These are phyloP conservation scores for Termitomyces sp. DNA, from an alignment of 768 basidiomycete species.

Conservation along the genomic window DNA sequence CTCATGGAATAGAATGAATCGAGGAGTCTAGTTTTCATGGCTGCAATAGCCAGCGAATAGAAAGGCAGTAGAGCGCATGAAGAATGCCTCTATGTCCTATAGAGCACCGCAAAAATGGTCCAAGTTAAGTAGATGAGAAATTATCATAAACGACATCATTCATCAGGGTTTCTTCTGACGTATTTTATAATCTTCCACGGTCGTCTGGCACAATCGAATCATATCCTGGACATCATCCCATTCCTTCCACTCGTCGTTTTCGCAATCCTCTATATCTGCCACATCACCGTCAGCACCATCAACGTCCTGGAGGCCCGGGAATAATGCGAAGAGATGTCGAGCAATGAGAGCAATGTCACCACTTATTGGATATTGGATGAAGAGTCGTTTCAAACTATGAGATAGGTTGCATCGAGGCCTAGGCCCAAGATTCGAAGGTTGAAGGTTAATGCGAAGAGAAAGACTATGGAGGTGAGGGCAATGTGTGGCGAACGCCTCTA, in stretches of 20 bases:
- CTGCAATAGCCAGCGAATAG: no score
- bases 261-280: neutral
- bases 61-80: no score
- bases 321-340: neutral
- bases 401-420: neutral
- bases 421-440: neutral
- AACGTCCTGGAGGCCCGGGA: neutral
- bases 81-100: no score
- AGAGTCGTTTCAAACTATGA: neutral
- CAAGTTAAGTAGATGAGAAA: no score
- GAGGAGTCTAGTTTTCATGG: no score
- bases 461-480: neutral
- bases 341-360: neutral
- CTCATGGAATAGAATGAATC: no score
- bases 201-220: neutral
- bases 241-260: neutral
- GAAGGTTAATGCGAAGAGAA: neutral
- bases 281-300: neutral
- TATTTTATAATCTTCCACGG: neutral
- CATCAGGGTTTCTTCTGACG: neutral
- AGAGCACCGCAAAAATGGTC: no score
- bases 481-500: neutral
- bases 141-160: no score
- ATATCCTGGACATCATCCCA: neutral
- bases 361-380: neutral